Conservation (phyloP, 441 rosid species). For the Capsella rubella region DNA sequence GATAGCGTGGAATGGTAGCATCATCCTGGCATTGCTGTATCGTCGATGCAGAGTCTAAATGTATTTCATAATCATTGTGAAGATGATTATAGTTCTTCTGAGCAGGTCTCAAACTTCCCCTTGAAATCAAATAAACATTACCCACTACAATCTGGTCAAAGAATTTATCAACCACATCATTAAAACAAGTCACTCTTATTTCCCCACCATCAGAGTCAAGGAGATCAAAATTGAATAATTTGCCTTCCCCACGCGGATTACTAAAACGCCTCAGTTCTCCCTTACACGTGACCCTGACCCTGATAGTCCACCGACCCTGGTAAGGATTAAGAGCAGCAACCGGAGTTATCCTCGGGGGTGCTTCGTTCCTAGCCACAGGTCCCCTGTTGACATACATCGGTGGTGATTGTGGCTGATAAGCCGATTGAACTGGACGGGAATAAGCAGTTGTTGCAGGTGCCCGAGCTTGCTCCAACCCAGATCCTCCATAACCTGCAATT, state of each 20-base stretch:
- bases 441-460: constrained; percentile 44
- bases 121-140: constrained; percentile 60
- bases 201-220: constrained; percentile 93
- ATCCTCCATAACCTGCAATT: constrained; percentile 45
- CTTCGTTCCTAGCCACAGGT: constrained; percentile 70
- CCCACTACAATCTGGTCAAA: constrained; percentile 78
- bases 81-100: constrained; percentile 85
- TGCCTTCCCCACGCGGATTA: constrained; percentile 83
- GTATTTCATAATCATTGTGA: constrained; percentile 72
- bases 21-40: constrained; percentile 77
- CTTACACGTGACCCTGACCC: constrained; percentile 87
- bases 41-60: constrained; percentile 61
- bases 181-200: constrained; percentile 91
- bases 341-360: constrained; percentile 69
- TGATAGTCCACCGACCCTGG: constrained; percentile 85
- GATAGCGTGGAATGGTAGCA: constrained; percentile 65
- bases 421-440: constrained; percentile 45
- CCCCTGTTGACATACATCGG: constrained; percentile 69
- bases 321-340: constrained; percentile 85
- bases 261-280: constrained; percentile 73
- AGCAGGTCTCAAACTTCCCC: constrained; percentile 72
- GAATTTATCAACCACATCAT: constrained; percentile 82
- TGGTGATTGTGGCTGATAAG: constrained; percentile 61
- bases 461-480: constrained; percentile 52
- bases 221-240: constrained; percentile 87